Evolutionary conservation across 2,329 filamentous ascomycete genomes (phyloP), one percentile per base, ranked within the genome.

Genomic region (Exophiala xenobiotica): DNA sequence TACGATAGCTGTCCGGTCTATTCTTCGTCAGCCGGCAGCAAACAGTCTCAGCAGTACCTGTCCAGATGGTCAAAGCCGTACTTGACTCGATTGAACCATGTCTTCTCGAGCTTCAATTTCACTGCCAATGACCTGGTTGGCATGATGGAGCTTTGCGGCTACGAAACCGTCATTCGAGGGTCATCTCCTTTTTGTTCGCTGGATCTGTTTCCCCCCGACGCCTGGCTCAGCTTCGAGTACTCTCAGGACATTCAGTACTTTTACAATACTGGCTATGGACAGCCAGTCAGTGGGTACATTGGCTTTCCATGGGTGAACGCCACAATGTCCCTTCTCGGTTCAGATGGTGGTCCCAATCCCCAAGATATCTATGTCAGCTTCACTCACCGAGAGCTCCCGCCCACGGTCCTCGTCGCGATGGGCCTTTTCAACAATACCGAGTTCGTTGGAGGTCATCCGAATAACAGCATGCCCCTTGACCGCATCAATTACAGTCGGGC

Each of bases 341-440:
- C 80, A 27, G 68, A 66, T 49, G 35, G 24, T 18, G 20, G 24
- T 5, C 61, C 63, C 3, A 65, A 67, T 4, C 65, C 66, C 11
- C 76, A 87, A 61, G 81, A 86, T 49, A 72, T 87, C 6, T 85
- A 83, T 62, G 74, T 87, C 33, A 83, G 80, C 46, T 87, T 87
- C 69, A 87, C 84, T 0, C 84, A 87, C 64, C 79, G 84, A 16
- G 83, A 87, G 64, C 70, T 87, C 2, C 83, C 83, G 1, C 83
- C 85, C 1, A 83, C 81, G 52, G 81, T 86, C 1, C 69, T 83
- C 1, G 83, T 86, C 1, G 82, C 84, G 0, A 75, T 87, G 67
- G 84, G 84, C 0, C 72, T 88, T 3, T 87, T 86, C 74, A 87
- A 87, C 71, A 86, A 86, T 67, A 83, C 80, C 2, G 76, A 72